Evolutionary conservation across 1,139 yeast species (phyloP).

Genomic region (Yamadazyma songkhlaensis): DNA sequence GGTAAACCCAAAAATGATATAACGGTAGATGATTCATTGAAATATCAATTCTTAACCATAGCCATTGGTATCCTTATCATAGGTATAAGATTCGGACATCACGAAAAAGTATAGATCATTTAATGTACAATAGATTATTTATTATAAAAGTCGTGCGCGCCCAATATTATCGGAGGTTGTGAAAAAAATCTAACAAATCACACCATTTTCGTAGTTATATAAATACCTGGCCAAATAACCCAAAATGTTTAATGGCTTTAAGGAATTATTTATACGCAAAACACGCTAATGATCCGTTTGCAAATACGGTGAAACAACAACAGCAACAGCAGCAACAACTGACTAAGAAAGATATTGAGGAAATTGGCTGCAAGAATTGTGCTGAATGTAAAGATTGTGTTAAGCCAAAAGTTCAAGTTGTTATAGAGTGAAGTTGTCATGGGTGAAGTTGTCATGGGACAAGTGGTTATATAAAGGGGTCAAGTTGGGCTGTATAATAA

Average conservation of each 20-base stretch:
- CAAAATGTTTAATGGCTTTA: constrained; percentile 27
- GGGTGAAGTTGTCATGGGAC: no score
- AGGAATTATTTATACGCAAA: constrained; percentile 44
- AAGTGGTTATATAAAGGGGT: no score
- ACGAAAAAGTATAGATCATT: not conserved
- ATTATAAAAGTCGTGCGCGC: no score
- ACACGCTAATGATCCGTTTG: constrained; percentile 25
- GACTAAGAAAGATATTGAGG: constrained; percentile 6
- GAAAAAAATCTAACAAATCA: constrained; percentile 4
- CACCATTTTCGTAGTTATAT: constrained; percentile 7
- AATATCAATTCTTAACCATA: constrained; percentile 43
- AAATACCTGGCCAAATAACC: not conserved
- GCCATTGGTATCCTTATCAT: constrained; percentile 44
- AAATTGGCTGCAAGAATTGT: constrained; percentile 6
- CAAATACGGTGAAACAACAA: constrained; percentile 10
- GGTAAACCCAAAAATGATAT: constrained; percentile 24
- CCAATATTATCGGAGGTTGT: not conserved
- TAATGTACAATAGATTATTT: no score
- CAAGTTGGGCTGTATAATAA: no score
- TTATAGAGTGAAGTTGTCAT: constrained; percentile 6
- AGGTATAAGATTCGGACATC: constrained; percentile 38
- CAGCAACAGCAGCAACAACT: constrained; percentile 1
- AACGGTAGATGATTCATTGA: constrained; percentile 40
- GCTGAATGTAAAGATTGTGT: constrained; percentile 4
- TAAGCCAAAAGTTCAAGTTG: constrained; percentile 6